Conservation (phyloP, 495 filamentous ascomycete genomes). For the Xanthoparmelia taractica region DNA sequence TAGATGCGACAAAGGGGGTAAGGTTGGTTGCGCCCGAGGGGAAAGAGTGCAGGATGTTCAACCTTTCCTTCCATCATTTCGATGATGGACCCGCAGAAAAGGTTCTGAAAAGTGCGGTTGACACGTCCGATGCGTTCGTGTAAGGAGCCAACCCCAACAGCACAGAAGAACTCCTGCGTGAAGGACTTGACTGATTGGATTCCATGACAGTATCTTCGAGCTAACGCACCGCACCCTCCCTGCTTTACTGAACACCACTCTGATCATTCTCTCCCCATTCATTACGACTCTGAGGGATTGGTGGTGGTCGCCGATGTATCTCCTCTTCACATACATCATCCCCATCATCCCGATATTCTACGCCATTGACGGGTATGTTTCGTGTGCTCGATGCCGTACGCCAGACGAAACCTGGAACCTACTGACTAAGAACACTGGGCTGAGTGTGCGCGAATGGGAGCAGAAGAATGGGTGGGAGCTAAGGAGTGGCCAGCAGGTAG, state of each 20-base stretch:
- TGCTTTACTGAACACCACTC: slow-evolving; percentile 46
- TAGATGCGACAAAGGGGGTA: slow-evolving; percentile 53
- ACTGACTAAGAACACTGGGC: slow-evolving; percentile 42
- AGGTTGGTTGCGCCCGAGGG: slow-evolving; percentile 32
- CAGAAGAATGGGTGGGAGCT: slow-evolving; percentile 43
- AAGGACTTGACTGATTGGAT: not conserved
- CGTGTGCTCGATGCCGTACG: slow-evolving; percentile 54
- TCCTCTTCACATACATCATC: slow-evolving; percentile 55
- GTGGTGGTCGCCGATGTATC: slow-evolving; percentile 46
- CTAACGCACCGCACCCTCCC: slow-evolving; percentile 52
- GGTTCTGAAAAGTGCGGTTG: slow-evolving; percentile 52
- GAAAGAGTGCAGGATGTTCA: slow-evolving; percentile 54
- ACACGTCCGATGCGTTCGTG: slow-evolving; percentile 58
- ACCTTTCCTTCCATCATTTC: slow-evolving; percentile 69
- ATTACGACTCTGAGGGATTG: slow-evolving; percentile 50
- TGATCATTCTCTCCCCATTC: slow-evolving; percentile 48
- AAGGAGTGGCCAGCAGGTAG: slow-evolving; percentile 39
- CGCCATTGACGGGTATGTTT: slow-evolving; percentile 57
- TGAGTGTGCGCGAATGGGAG: slow-evolving; percentile 27
- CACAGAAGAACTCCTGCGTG: not conserved
- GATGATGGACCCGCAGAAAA: slow-evolving; percentile 48
- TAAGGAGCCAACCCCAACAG: slow-evolving; percentile 26
- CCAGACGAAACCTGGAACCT: slow-evolving; percentile 52
- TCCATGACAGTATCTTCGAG: slow-evolving; percentile 52
- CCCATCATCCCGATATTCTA: slow-evolving; percentile 55